Percentiles rank a stretch among this genome's conserved stretches.
Evolutionary conservation across 306 rosid species (phyloP).

Genomic region (Cucumis melo): DNA sequence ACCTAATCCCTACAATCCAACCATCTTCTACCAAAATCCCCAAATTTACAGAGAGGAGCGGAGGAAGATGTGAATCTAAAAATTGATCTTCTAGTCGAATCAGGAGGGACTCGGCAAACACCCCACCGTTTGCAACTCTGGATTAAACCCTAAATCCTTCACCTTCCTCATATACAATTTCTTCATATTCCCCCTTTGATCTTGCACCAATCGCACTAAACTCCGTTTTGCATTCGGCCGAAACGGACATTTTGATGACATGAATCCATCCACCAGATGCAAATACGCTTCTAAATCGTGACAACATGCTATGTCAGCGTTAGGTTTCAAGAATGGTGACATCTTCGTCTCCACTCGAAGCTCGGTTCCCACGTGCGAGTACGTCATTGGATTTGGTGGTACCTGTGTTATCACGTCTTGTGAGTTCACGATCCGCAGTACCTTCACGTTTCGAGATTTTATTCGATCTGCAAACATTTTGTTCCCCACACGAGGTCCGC

Average conservation of each 20-base stretch:
- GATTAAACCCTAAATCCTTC: constrained; percentile 38
- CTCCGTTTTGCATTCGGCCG: constrained; percentile 81
- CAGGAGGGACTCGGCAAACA: constrained; percentile 73
- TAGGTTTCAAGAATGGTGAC: constrained; percentile 76
- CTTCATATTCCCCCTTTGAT: constrained; percentile 64
- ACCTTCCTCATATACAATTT: constrained; percentile 70
- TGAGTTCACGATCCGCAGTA: constrained; percentile 62
- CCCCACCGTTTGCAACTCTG: constrained; percentile 26
- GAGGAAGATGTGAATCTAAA: no score
- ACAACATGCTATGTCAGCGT: constrained; percentile 81
- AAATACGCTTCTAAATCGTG: constrained; percentile 90
- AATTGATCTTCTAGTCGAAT: not conserved
- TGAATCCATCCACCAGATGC: constrained; percentile 81
- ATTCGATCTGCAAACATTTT: constrained; percentile 38
- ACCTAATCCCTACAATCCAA: not conserved
- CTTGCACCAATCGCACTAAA: constrained; percentile 47
- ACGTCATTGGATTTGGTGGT: constrained; percentile 35
- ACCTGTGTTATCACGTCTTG: constrained; percentile 79
- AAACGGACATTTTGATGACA: constrained; percentile 75
- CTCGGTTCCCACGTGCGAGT: constrained; percentile 75
- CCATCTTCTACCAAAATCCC: not conserved
- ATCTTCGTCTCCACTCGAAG: constrained; percentile 63
- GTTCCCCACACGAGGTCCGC: constrained; percentile 88
- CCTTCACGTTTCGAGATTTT: constrained; percentile 32
- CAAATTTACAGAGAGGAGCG: not conserved